phyloP scores from a whole-genome alignment of 257 asterid genomes.

The Coffea eugenioides region DNA sequence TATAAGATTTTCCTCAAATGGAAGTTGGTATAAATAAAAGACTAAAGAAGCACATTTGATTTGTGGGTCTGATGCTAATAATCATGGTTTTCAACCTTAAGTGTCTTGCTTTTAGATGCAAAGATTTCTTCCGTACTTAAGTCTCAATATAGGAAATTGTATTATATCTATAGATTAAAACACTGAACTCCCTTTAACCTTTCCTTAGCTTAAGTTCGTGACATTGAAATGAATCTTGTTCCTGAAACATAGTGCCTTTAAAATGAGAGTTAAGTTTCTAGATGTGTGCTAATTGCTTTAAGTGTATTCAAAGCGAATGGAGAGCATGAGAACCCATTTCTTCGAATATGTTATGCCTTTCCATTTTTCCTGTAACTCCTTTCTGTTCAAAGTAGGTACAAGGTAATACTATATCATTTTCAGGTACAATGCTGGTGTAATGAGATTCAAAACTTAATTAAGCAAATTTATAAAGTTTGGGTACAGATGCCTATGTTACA shows the following conservation, averaged over 20 bases:
- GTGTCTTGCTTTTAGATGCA: neutral
- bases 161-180: neutral
- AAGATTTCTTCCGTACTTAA: neutral
- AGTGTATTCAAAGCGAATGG: neutral
- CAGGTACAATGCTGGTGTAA: neutral
- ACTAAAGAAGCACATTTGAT: neutral
- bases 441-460: neutral
- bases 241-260: neutral
- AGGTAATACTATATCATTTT: neutral
- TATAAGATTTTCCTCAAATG: too few relatives aligned
- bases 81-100: neutral
- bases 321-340: neutral
- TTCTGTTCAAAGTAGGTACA: too few relatives aligned
- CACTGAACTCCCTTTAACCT: neutral
- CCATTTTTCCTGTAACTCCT: neutral
- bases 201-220: neutral
- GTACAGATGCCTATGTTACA: neutral
- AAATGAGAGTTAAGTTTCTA: neutral
- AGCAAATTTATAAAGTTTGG: neutral
- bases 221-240: neutral
- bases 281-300: neutral
- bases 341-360: neutral
- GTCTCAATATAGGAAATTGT: neutral
- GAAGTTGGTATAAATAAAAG: too few relatives aligned
- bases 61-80: neutral